Evolutionary conservation across 1,139 yeast species (phyloP), one percentile per base, ranked within the genome.

Genomic region (Yamadazyma atmosphaerica): DNA sequence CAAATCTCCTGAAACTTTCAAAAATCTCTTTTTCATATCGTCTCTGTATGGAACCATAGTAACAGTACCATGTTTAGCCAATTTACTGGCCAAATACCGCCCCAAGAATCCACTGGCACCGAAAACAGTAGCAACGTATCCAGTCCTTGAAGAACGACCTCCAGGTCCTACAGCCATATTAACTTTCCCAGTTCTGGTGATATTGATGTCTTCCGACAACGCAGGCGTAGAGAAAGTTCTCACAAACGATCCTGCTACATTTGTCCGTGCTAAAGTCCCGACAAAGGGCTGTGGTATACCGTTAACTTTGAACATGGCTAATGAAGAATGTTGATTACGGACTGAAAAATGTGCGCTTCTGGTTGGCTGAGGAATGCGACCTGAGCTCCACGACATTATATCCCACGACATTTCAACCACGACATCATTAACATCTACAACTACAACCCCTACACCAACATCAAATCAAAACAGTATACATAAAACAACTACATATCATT

Each of bases 131-230:
- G 92, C 95, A 5, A 92, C 86, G 65, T 81, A 86, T 2, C 96
- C 96, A n/a, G 92, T 83, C 68, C 95, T 77, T 27, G 95, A 86
- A 8, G 95, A 84, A 46, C 88, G 76, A 30, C 96, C 95, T 33
- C 95, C 95, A 36, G 79, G 66, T 43, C 96, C 96, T 29, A 73
- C 72, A 16, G 86, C 63, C 38, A 84, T 60, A 51, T 81, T 74
- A 32, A 88, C 83, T 57, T 87, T 86, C 27, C 96, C 96, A 40
- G 74, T 71, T 50, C 81, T 74, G 44, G 94, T 83, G 61, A 87
- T 81, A 63, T 84, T 83, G 54, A 87, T 68, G 60, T 87, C 95
- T 12, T 69, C 63, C 32, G 67, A 74, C 47, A 72, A 61, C 31
- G 66, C 72, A 18, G 76, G 65, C 13, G 74, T 68, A 51, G 68